A percentile compares a stretch with the other conserved stretches of the same genome.
Evolutionary conservation across 768 basidiomycete species (phyloP).

Genomic region (Russula ochroleuca): DNA sequence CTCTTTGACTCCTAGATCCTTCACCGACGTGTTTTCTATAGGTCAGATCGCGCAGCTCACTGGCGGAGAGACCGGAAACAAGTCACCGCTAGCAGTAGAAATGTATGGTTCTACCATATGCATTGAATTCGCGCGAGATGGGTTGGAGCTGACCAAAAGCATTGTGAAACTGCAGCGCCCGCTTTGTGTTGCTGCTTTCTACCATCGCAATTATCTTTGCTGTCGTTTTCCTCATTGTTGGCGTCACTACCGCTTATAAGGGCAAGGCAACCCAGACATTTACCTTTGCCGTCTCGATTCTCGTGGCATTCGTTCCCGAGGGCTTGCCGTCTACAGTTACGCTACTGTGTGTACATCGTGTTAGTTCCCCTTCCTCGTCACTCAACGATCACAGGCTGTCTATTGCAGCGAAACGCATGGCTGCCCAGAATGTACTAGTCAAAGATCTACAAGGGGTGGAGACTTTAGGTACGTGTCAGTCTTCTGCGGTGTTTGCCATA

Average conservation of each 20-base stretch:
- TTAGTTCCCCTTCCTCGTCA: not conserved
- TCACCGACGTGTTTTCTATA: constrained; percentile 28
- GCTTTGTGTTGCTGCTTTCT: constrained; percentile 60
- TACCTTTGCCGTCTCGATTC: constrained; percentile 56
- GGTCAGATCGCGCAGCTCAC: constrained; percentile 67
- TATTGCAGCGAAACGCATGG: constrained; percentile 69
- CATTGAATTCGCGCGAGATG: not conserved
- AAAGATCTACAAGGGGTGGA: constrained; percentile 73
- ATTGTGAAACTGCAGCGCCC: constrained; percentile 38
- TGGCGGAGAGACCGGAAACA: constrained; percentile 58
- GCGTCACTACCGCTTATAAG: constrained; percentile 61
- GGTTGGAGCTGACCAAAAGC: not conserved
- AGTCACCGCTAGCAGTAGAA: constrained; percentile 62
- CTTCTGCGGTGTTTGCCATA: constrained; percentile 15
- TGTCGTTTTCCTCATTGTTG: constrained; percentile 60
- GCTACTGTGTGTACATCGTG: constrained; percentile 38
- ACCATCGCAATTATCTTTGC: constrained; percentile 58
- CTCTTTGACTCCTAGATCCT: not conserved
- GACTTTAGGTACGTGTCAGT: constrained; percentile 46
- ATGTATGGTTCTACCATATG: constrained; percentile 41
- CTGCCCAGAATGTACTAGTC: constrained; percentile 64
- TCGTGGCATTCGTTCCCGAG: constrained; percentile 59
- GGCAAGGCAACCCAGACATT: constrained; percentile 57
- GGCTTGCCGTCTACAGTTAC: constrained; percentile 67
- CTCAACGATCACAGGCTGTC: constrained; percentile 39